Conservation (phyloP, 192 early-diverging fungal genomes). For the Entomortierella parvispora region DNA sequence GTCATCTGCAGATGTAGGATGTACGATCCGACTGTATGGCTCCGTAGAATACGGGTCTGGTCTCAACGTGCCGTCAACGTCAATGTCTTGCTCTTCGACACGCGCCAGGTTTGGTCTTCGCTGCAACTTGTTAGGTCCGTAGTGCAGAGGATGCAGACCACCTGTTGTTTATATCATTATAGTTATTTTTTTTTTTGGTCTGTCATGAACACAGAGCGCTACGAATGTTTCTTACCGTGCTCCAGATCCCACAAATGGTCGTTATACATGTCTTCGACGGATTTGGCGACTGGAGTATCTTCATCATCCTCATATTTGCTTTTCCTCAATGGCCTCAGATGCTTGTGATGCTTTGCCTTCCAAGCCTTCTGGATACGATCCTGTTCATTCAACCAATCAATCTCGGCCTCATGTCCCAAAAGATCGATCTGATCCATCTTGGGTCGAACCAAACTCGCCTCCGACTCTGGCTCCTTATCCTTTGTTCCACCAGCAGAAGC, state of each 20-base stretch:
- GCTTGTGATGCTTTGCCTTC: conserved; percentile 3
- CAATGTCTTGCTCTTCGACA: conserved; percentile 10
- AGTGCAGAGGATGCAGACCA: conserved; percentile 32
- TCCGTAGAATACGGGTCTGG: conserved; percentile 11
- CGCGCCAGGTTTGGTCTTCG: background rate
- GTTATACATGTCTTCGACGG: conserved; percentile 3
- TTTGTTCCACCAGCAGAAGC: too few relatives aligned
- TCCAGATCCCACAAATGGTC: conserved; percentile 9
- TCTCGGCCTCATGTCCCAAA: conserved; percentile 26
- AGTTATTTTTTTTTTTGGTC: too few relatives aligned
- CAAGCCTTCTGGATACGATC: background rate
- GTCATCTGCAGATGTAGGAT: background rate
- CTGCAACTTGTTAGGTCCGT: background rate
- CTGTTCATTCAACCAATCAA: conserved; percentile 37
- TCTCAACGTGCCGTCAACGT: conserved; percentile 31
- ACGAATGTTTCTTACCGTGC: conserved; percentile 22
- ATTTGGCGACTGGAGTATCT: background rate
- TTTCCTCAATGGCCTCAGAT: background rate
- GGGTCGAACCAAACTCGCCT: background rate
- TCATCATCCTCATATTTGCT: conserved; percentile 1
- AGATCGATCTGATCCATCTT: conserved; percentile 32
- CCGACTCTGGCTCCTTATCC: background rate
- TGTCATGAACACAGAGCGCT: background rate
- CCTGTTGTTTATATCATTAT: conserved; percentile 17
- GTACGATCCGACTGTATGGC: conserved; percentile 33